Evolutionary conservation across 257 asterid genomes (phyloP).

Genomic region (Salvia rosmarinus): DNA sequence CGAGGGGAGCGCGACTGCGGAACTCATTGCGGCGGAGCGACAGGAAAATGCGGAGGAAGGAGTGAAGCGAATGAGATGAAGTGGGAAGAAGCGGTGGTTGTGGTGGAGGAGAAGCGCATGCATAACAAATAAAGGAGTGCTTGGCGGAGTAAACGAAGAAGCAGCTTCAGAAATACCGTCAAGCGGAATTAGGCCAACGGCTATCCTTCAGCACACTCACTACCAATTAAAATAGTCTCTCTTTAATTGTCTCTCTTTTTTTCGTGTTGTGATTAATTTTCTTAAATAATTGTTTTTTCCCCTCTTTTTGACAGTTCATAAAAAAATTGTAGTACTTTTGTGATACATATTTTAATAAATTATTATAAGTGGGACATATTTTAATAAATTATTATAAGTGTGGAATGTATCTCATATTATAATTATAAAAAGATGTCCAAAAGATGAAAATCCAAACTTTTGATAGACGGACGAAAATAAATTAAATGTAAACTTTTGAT

Average conservation of each 20-base stretch:
- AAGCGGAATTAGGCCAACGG: slow-evolving; percentile 42
- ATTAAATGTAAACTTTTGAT: too few relatives aligned
- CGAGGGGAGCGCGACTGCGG: slow-evolving; percentile 63
- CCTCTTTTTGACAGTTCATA: too few relatives aligned
- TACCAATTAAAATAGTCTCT: neutral
- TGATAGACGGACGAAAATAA: too few relatives aligned
- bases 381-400: too few relatives aligned
- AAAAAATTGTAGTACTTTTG: too few relatives aligned
- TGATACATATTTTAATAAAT: too few relatives aligned
- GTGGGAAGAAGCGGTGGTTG: slow-evolving; percentile 22
- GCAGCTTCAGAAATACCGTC: slow-evolving; percentile 40
- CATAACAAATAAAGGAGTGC: slow-evolving; percentile 33
- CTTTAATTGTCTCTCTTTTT: neutral
- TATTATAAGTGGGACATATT: too few relatives aligned
- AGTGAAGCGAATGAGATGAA: slow-evolving; percentile 34
- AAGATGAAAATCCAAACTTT: too few relatives aligned
- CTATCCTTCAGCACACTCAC: slow-evolving; percentile 15
- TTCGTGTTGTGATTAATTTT: neutral
- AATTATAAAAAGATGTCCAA: too few relatives aligned
- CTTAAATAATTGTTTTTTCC: neutral
- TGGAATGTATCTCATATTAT: too few relatives aligned
- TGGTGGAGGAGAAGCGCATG: slow-evolving; percentile 36
- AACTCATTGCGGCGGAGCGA: slow-evolving; percentile 48
- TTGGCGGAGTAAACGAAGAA: slow-evolving; percentile 60
- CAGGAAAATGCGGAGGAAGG: slow-evolving; percentile 7